Percentiles rank a stretch among this genome's conserved stretches.
Evolutionary conservation across 2,329 filamentous ascomycete species (phyloP).

Genomic region (Fusarium cicatricum): DNA sequence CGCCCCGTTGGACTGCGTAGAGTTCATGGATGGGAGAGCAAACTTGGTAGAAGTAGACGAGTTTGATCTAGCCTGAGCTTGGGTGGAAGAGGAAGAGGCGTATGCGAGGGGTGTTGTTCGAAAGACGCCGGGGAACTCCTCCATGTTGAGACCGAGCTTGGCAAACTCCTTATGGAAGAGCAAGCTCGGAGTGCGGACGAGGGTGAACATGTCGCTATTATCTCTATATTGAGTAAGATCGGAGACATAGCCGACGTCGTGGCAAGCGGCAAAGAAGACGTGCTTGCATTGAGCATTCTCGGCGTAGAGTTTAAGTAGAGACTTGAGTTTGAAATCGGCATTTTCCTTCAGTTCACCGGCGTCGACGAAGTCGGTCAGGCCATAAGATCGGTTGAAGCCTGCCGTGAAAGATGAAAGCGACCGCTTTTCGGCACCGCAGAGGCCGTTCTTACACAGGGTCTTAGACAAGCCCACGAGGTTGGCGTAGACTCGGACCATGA

Average conservation of each 20-base stretch:
- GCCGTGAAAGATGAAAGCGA: constrained; percentile 64
- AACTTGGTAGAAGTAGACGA: constrained; percentile 4
- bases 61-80: constrained; percentile 3
- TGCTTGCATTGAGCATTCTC: constrained; percentile 69
- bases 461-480: constrained; percentile 63
- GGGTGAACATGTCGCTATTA: constrained; percentile 60
- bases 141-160: constrained; percentile 58
- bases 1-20: neutral
- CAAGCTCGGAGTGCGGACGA: constrained; percentile 57
- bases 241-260: constrained; percentile 61
- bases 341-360: constrained; percentile 68
- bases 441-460: constrained; percentile 53
- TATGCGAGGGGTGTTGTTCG: constrained; percentile 49
- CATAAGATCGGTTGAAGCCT: constrained; percentile 64
- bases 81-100: neutral
- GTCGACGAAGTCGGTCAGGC: constrained; percentile 68
- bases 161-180: constrained; percentile 62
- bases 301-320: constrained; percentile 57
- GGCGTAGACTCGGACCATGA: constrained; percentile 65
- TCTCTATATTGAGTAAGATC: constrained; percentile 62
- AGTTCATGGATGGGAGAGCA: constrained; percentile 2
- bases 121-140: constrained; percentile 62
- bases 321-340: constrained; percentile 67
- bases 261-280: constrained; percentile 70
- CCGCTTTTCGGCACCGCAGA: constrained; percentile 62